Conservation (phyloP, 129 eudicot species). For the Pittosporum tobira region DNA sequence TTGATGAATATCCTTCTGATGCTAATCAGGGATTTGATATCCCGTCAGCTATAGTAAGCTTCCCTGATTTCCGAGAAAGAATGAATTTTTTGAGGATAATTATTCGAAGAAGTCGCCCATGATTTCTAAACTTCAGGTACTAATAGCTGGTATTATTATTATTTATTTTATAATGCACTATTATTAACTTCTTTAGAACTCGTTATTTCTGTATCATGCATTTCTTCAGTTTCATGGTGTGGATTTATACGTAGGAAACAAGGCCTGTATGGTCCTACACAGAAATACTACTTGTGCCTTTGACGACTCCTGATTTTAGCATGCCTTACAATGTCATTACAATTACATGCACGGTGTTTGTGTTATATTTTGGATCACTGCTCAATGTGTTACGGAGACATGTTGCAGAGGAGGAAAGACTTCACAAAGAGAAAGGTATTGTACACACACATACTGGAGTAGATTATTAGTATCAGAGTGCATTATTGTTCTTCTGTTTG, state of each 20-base stretch:
- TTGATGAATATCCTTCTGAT: conserved; percentile 98
- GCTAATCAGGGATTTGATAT: conserved; percentile 99
- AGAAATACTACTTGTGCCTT: conserved; percentile 94
- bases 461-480: neutral
- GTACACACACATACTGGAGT: neutral
- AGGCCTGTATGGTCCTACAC: conserved; percentile 68
- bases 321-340: conserved; percentile 98
- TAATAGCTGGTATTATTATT: neutral
- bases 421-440: conserved; percentile 56
- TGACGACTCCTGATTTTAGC: conserved; percentile 99
- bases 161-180: neutral
- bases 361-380: conserved; percentile 86
- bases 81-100: conserved; percentile 36
- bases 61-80: conserved; percentile 59
- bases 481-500: neutral
- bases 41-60: conserved; percentile 86
- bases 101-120: conserved; percentile 39
- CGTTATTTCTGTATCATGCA: neutral
- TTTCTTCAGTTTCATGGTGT: conserved; percentile 15
- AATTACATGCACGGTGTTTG: conserved; percentile 93
- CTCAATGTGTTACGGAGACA: conserved; percentile 79
- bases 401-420: conserved; percentile 81
- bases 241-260: conserved; percentile 40
- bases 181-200: neutral
- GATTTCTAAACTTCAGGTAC: conserved; percentile 69